Conservation (phyloP, 306 rosid genomes). For the Pterocarpus macrocarpus region DNA sequence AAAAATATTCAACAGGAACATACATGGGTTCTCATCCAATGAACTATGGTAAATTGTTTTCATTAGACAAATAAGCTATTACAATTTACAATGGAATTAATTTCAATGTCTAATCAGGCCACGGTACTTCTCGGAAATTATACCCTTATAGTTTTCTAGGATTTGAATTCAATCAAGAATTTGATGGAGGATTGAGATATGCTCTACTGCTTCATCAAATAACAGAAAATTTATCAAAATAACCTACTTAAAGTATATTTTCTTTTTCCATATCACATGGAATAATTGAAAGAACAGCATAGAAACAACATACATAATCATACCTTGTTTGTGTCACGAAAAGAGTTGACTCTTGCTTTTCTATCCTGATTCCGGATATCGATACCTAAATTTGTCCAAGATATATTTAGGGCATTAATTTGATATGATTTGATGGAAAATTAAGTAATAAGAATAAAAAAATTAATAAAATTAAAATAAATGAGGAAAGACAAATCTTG, state of each 20-base stretch:
- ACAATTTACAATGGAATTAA: not conserved
- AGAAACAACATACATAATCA: constrained; percentile 12
- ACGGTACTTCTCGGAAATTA: not conserved
- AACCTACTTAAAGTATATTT: constrained; percentile 5
- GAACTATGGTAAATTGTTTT: not conserved
- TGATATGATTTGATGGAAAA: too few species aligned
- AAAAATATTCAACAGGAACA: constrained; percentile 1
- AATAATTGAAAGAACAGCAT: constrained; percentile 26
- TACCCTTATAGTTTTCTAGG: not conserved
- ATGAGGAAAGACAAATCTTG: too few species aligned
- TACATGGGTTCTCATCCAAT: constrained; percentile 5
- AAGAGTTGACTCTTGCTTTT: constrained; percentile 77
- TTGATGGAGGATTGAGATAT: not conserved
- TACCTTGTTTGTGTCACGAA: constrained; percentile 88
- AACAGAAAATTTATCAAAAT: constrained; percentile 16
- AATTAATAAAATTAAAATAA: too few species aligned
- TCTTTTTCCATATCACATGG: not conserved
- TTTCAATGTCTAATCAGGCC: not conserved
- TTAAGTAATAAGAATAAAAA: too few species aligned
- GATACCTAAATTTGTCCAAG: too few species aligned
- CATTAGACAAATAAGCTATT: not conserved
- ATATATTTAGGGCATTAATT: too few species aligned
- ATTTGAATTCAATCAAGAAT: not conserved
- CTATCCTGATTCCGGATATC: too few species aligned
- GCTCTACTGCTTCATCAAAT: not conserved